These are phyloP conservation scores for Lactarius sp. DNA, from an alignment of 768 basidiomycete genomes.

Conservation along the genomic window DNA sequence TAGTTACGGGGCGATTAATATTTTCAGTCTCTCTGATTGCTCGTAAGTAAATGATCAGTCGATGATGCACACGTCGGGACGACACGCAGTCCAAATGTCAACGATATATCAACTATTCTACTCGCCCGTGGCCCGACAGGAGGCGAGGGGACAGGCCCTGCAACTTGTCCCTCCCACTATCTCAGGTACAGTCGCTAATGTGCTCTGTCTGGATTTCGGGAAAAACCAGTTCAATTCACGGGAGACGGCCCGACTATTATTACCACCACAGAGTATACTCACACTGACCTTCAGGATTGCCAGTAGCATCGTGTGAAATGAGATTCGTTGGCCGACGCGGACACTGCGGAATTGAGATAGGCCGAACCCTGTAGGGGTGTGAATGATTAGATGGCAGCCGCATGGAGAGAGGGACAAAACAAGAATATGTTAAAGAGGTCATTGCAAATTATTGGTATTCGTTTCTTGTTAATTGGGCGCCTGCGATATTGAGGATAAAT, in stretches of 20 bases:
- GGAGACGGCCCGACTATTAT: neutral
- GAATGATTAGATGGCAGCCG: neutral
- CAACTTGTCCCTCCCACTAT: too few relatives aligned
- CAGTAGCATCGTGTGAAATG: neutral
- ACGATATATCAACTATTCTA: neutral
- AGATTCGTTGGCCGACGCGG: neutral
- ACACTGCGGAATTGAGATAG: neutral
- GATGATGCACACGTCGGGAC: neutral
- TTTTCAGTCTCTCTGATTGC: neutral
- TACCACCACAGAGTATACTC: neutral
- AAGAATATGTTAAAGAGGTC: too few relatives aligned
- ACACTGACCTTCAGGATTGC: neutral
- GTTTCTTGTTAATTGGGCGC: too few relatives aligned
- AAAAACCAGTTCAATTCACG: too few relatives aligned
- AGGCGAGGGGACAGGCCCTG: too few relatives aligned
- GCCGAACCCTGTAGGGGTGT: neutral
- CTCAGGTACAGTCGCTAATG: too few relatives aligned
- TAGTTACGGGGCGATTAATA: neutral
- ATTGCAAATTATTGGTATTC: too few relatives aligned
- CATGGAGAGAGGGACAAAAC: neutral
- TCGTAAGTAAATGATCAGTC: neutral
- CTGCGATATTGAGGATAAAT: too few relatives aligned
- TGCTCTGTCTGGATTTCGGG: too few relatives aligned
- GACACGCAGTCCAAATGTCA: neutral
- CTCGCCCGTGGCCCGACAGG: too few relatives aligned